Conservation (phyloP, 768 basidiomycete species). For the Boletus sp. region DNA sequence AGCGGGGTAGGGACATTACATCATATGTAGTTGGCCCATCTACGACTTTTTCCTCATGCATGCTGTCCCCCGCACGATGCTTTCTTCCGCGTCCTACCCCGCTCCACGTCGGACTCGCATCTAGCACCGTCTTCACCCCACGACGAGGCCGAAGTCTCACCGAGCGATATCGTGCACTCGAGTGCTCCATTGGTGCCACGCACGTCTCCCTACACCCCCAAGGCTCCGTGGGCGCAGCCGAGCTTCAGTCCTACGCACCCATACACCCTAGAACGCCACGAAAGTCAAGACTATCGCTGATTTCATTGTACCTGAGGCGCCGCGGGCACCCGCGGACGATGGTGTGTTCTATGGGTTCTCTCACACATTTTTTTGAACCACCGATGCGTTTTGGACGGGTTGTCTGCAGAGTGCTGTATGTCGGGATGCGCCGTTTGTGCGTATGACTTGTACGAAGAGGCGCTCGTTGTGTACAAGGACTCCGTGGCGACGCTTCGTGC, state of each 20-base stretch:
- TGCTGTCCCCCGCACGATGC: constrained; percentile 14
- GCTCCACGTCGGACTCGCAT: constrained; percentile 7
- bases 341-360: constrained; percentile 22
- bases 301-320: constrained; percentile 54
- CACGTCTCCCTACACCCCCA: constrained; percentile 28
- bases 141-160: constrained; percentile 59
- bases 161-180: constrained; percentile 52
- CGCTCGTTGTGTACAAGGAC: constrained; percentile 57
- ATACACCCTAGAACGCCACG: neutral
- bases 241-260: neutral
- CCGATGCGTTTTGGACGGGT: neutral
- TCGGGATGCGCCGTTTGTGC: constrained; percentile 91
- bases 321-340: constrained; percentile 61
- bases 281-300: constrained; percentile 19
- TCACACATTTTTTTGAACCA: neutral
- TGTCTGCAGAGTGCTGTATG: constrained; percentile 94
- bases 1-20: too few species aligned
- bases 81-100: neutral
- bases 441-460: constrained; percentile 82
- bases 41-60: constrained; percentile 15
- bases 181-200: constrained; percentile 43
- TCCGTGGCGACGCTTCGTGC: constrained; percentile 48
- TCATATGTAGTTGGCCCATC: too few species aligned
- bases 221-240: constrained; percentile 3
- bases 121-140: neutral